Evolutionary conservation across 2,329 filamentous ascomycete genomes (phyloP).

Genomic region (Byssothecium circinans): DNA sequence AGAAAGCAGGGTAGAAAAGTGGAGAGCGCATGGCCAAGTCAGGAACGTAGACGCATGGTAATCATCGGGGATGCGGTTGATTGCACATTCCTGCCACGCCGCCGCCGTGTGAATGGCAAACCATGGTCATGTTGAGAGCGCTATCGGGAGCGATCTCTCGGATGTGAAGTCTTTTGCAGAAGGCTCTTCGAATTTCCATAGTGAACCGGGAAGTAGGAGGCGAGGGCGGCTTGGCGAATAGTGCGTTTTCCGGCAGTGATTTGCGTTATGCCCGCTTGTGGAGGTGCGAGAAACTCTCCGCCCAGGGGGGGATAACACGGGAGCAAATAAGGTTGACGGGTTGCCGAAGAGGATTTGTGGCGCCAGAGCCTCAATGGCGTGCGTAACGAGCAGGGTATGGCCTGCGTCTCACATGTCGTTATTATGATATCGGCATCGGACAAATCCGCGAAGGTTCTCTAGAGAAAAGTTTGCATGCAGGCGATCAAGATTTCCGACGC

Average conservation of each 20-base stretch:
- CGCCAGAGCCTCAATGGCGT: constrained; percentile 10
- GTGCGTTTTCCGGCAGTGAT: constrained; percentile 12
- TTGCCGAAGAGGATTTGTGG: constrained; percentile 7
- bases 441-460: constrained; percentile 9
- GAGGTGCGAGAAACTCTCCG: constrained; percentile 14
- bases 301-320: constrained; percentile 10
- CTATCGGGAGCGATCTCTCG: constrained; percentile 1
- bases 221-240: constrained; percentile 7
- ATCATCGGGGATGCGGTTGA: not conserved
- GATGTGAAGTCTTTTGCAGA: not conserved
- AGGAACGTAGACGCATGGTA: constrained; percentile 4
- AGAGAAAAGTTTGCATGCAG: constrained; percentile 7
- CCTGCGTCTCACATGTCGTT: not conserved
- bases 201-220: constrained; percentile 5
- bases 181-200: not conserved
- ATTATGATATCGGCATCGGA: constrained; percentile 9
- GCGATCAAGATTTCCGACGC: constrained; percentile 8
- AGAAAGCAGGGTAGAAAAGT: constrained; percentile 6
- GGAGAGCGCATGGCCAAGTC: constrained; percentile 8
- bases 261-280: constrained; percentile 7
- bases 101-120: constrained; percentile 2
- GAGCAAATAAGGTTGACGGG: constrained; percentile 19
- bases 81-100: constrained; percentile 1
- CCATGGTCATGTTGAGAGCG: constrained; percentile 7
- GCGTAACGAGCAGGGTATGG: constrained; percentile 1